Evolutionary conservation across 2,329 filamentous ascomycete species (phyloP), one percentile per base, ranked within the genome.

Genomic region (Colletotrichum theobromicola): DNA sequence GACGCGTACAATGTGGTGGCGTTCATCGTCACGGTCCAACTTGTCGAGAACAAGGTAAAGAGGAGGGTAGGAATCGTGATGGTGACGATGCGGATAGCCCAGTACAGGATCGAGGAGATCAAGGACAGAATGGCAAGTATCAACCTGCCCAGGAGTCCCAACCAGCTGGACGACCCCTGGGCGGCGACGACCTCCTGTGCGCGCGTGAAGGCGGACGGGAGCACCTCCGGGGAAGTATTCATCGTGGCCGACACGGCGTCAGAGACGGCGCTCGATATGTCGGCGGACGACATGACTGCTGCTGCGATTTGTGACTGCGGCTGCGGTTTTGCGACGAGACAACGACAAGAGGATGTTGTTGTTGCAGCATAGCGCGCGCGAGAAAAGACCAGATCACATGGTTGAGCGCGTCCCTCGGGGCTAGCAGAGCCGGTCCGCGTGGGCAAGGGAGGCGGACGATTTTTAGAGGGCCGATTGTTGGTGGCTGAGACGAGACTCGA

Each of bases 21-120:
- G 83, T 98, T 98, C 96, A 99, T 97, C 13, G 97, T 99, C 81
- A 99, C 95, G 0, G 97, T 99, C 87, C 98, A 88, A 83, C 94
- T 98, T 77, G 95, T 96, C 7, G 95, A 98, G 81, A 98, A 95
- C 76, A 98, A 88, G 7, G 93, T 94, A 83, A 98, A 99, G 21
- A 98, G 90, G 84, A 97, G 92, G 82, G 95, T 95, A 57, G 97
- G 97, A 74, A 98, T 84, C 18, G 95, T 97, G 78, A 98, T 95
- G 30, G 96, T 98, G 21, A 93, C 90, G 80, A 98, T 94, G 75
- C 94, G 95, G 78, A 98, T 91, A 69, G 93, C 84, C 93, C 94
- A 98, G 85, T 97, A 97, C 55, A 93, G 80, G 35, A 92, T 83
- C 24, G 87, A 88, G 21, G 91, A 90, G 55, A 90, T 82, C 53